Conservation (phyloP, 257 asterid species). For the Rhazya stricta region DNA sequence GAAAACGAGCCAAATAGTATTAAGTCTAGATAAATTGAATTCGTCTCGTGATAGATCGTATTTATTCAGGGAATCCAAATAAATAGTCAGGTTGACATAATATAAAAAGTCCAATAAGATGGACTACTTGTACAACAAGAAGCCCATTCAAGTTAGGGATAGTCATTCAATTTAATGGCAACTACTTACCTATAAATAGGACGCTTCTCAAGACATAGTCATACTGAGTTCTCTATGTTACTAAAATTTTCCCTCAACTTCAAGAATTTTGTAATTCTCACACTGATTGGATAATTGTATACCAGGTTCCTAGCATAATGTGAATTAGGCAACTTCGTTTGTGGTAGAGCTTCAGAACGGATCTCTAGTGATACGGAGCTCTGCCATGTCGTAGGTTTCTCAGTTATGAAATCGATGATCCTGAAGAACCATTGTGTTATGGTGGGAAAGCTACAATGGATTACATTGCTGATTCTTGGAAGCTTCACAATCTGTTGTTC, state of each 20-base stretch:
- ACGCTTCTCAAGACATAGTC: too few relatives aligned
- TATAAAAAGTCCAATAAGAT: too few relatives aligned
- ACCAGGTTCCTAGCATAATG: constrained; percentile 94
- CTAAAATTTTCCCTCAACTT: neutral
- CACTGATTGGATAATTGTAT: constrained; percentile 31
- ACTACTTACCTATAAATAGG: too few relatives aligned
- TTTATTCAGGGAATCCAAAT: too few relatives aligned
- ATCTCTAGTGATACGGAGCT: constrained; percentile 96
- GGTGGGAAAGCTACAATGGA: constrained; percentile 84
- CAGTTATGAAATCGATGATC: constrained; percentile 54
- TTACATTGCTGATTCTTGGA: constrained; percentile 62
- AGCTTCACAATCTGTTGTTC: constrained; percentile 42
- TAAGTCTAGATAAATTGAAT: too few relatives aligned
- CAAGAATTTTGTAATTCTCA: constrained; percentile 8
- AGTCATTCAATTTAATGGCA: too few relatives aligned
- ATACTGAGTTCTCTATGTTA: neutral
- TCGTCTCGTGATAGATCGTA: too few relatives aligned
- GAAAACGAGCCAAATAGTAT: too few relatives aligned
- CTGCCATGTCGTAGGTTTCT: constrained; percentile 85
- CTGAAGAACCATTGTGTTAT: constrained; percentile 60
- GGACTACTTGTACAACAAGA: too few relatives aligned
- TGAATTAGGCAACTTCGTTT: constrained; percentile 73
- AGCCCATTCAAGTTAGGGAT: too few relatives aligned
- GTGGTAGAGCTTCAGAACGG: constrained; percentile 97
- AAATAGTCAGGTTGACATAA: too few relatives aligned